A percentile compares a stretch with the other conserved stretches of the same genome.
Conservation (phyloP, 179 eudicot genomes). For the Patellifolia procumbens region DNA sequence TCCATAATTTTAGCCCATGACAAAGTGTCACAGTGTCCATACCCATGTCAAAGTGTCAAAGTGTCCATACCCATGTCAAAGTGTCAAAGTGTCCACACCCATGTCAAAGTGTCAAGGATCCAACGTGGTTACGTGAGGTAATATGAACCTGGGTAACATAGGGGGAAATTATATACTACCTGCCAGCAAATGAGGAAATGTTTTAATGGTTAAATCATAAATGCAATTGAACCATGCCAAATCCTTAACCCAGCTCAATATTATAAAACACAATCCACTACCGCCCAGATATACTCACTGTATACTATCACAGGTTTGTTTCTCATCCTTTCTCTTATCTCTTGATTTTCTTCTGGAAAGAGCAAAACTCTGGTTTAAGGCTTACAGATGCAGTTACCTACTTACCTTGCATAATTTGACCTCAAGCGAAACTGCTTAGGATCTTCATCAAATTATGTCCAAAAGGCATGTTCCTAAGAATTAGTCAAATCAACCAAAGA, state of each 20-base stretch:
- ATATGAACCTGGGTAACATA: too few relatives aligned
- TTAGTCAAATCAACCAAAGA: too few relatives aligned
- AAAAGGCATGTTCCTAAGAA: too few relatives aligned
- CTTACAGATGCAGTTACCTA: neutral
- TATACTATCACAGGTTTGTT: neutral
- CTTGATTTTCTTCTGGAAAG: too few relatives aligned
- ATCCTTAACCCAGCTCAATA: neutral
- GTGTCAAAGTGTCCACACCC: too few relatives aligned
- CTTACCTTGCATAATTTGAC: neutral
- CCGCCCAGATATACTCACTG: neutral
- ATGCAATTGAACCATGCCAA: neutral
- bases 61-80: too few relatives aligned
- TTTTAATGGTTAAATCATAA: neutral
- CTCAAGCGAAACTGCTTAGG: neutral
- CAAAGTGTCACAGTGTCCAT: too few relatives aligned
- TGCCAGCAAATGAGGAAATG: neutral
- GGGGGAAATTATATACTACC: neutral
- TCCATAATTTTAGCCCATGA: too few relatives aligned
- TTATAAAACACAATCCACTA: neutral
- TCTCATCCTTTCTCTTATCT: neutral
- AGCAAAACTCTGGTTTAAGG: neutral
- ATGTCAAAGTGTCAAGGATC: too few relatives aligned
- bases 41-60: too few relatives aligned
- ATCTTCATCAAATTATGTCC: neutral
- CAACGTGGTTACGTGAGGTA: too few relatives aligned